phyloP scores from a whole-genome alignment of 192 early-diverging fungal species.

The Gigaspora rosea region DNA sequence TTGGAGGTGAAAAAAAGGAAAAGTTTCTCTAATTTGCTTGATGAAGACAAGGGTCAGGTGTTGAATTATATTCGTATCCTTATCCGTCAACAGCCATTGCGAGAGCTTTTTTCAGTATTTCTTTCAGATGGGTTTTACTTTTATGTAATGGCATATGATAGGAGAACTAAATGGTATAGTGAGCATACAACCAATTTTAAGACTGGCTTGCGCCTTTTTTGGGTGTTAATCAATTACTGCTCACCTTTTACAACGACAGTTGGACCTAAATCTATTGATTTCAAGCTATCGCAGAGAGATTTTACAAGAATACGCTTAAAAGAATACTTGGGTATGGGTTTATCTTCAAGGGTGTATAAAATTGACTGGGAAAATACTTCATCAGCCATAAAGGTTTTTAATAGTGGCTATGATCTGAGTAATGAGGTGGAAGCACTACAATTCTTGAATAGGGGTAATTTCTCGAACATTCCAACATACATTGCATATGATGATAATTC shows the following conservation, averaged over 20 bases:
- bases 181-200: neutral
- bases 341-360: slow-evolving; percentile 16
- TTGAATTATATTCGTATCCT: slow-evolving; percentile 9
- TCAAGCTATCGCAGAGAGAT: no score
- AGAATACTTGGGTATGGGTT: neutral
- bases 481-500: slow-evolving; percentile 1
- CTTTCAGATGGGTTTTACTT: slow-evolving; percentile 8
- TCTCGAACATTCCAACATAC: neutral
- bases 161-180: neutral
- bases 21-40: neutral
- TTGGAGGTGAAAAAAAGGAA: slow-evolving; percentile 16
- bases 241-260: slow-evolving; percentile 2
- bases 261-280: slow-evolving; percentile 2
- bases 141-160: slow-evolving; percentile 29
- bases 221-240: neutral
- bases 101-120: slow-evolving; percentile 8
- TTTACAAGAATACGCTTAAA: slow-evolving; percentile 1
- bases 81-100: neutral
- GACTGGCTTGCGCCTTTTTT: neutral
- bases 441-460: neutral
- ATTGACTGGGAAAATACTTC: slow-evolving; percentile 13
- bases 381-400: slow-evolving; percentile 18
- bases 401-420: neutral
- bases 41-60: slow-evolving; percentile 6
- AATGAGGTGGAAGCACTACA: neutral